Base-by-base conservation (phyloP, 2,329 filamentous ascomycete species). In the Clonostachys solani region DNA sequence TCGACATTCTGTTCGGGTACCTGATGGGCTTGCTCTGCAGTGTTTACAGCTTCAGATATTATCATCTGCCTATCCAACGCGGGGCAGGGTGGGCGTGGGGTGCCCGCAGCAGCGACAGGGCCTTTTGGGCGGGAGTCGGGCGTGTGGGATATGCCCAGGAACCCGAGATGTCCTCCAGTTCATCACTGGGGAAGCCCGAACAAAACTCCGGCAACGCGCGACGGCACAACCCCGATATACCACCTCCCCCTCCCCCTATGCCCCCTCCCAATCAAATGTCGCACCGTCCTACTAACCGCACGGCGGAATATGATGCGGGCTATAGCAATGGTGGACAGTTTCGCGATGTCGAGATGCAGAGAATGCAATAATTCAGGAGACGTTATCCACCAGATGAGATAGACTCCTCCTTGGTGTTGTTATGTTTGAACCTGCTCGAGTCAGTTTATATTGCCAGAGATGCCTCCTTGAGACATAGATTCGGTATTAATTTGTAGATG, bases 11-110 rank as follows among this genome's bases (percentile, higher is more conserved):
- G 3, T 89, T 87, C 52, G 92, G 92, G n/a, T 87, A 85, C 47
- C 54, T 87, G 12, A 86, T 96, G 51, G 92, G 92, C 9, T 77
- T 85, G 13, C 67, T 83, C 41, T 80, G 80, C 36, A 80, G 88
- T 17, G 84, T 84, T 62, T 83, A 92, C 55, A 80, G 84, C 4
- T 96, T 96, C 71, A 77, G 87, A 19, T 89, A 86, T 71, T 96
- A 96, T 61, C 90, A 96, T 61, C 70, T 94, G 10, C 89, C 91
- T 1, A 83, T 95, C 52, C 59, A 55, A 18, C 59, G 61, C n/a
- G 90, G 90, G 7, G 87, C 86, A 2, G 92, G 92, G 13, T 96
- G 91, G 90, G 83, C 89, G 0, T 96, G 91, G 92, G 90, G 87
- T 4, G 84, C 90, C 0, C 77, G 92, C 44, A 87, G 80, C 57